A percentile compares a stretch with the other conserved stretches of the same genome.
These are phyloP conservation scores for Aurinia saxatilis DNA, from an alignment of 345 rosid species.

Conservation along the genomic window DNA sequence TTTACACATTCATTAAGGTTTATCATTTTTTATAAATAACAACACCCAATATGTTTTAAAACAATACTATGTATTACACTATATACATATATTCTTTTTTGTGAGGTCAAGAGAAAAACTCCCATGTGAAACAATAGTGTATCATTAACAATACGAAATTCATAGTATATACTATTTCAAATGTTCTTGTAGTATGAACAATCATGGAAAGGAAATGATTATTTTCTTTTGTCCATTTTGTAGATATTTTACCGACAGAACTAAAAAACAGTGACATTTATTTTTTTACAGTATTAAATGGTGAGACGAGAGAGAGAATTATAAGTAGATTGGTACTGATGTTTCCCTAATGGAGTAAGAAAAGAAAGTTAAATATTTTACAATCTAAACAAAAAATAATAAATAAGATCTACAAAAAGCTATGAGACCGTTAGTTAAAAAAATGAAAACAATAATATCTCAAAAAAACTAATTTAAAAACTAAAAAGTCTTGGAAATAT, in stretches of 20 bases:
- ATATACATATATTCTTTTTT: background rate
- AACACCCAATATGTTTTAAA: too few species aligned
- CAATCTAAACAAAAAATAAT: slow-evolving; percentile 8
- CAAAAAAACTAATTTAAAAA: background rate
- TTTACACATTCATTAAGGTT: background rate
- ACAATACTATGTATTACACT: too few species aligned
- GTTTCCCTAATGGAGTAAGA: slow-evolving; percentile 33
- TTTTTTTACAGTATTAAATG: slow-evolving; percentile 13
- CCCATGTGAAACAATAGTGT: background rate
- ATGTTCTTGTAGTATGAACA: background rate
- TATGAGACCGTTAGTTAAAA: slow-evolving; percentile 8
- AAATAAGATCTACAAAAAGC: background rate
- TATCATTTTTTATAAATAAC: background rate
- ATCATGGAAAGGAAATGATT: background rate
- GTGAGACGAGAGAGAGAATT: slow-evolving; percentile 20
- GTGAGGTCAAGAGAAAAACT: background rate
- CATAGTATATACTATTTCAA: background rate
- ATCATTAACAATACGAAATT: background rate
- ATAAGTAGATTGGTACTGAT: slow-evolving; percentile 31
- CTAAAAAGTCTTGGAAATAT: slow-evolving; percentile 12
- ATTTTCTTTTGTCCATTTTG: slow-evolving; percentile 3
- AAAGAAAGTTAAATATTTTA: slow-evolving; percentile 6
- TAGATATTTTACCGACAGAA: slow-evolving; percentile 17
- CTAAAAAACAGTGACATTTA: background rate
- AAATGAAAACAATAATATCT: background rate